These are phyloP conservation scores for Raffaelea deltoideospora DNA, from an alignment of 2,329 filamentous ascomycete species.

Conservation along the genomic window DNA sequence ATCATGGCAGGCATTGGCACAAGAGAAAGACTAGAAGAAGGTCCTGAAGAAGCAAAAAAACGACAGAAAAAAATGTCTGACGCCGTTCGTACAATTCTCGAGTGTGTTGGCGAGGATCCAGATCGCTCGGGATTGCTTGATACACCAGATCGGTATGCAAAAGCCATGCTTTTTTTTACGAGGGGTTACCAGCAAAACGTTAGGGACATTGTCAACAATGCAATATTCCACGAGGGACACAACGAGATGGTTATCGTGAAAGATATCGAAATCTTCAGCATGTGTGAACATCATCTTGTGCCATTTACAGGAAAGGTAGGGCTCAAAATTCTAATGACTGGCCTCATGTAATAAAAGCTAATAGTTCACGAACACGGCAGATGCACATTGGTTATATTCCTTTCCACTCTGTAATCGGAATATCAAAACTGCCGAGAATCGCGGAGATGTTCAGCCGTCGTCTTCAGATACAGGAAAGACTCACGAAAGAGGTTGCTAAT, in stretches of 20 bases:
- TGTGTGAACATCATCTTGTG: slow-evolving; percentile 96
- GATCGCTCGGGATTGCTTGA: slow-evolving; percentile 48
- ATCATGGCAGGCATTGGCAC: slow-evolving; percentile 48
- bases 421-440: slow-evolving; percentile 89
- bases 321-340: background rate
- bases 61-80: slow-evolving; percentile 43
- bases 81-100: slow-evolving; percentile 50
- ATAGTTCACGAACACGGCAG: slow-evolving; percentile 23
- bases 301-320: slow-evolving; percentile 84
- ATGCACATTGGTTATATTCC: slow-evolving; percentile 99
- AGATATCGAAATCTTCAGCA: slow-evolving; percentile 86
- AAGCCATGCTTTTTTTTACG: slow-evolving; percentile 90
- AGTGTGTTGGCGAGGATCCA: slow-evolving; percentile 55
- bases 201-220: slow-evolving; percentile 77
- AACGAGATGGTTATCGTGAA: slow-evolving; percentile 97
- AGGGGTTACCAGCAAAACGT: slow-evolving; percentile 95
- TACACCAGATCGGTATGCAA: slow-evolving; percentile 77
- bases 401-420: slow-evolving; percentile 74
- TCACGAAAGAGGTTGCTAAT: slow-evolving; percentile 91
- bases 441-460: slow-evolving; percentile 93
- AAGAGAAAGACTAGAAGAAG: slow-evolving; percentile 44
- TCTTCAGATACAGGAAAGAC: slow-evolving; percentile 87
- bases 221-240: slow-evolving; percentile 91
- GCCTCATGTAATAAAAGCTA: background rate
- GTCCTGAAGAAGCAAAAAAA: slow-evolving; percentile 29